Base-by-base conservation (phyloP, 1,139 yeast species). In the Yamadazyma dushanensis region DNA sequence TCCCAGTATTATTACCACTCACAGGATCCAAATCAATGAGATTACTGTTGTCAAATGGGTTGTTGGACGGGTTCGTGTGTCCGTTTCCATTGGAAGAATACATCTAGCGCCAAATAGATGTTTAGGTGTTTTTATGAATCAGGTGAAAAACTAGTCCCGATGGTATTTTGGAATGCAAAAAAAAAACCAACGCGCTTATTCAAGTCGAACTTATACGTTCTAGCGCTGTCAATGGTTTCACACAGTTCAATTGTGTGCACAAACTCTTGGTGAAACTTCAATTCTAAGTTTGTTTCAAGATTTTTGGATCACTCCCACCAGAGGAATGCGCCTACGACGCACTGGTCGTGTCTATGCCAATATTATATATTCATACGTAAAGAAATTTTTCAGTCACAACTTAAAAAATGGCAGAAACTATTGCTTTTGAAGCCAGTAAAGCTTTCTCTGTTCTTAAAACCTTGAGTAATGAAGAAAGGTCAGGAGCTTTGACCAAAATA, bases 371-470 rank as follows among this genome's bases (percentile, higher is more conserved):
- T n/a, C n/a, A n/a, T n/a, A n/a, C n/a, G n/a, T n/a, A n/a, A n/a
- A n/a, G n/a, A n/a, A 19, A 28, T 28, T 28, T 28, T 28, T 19
- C 31, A 28, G 24, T 18, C 10, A 26, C 5, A 16, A 16, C 8
- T 21, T 16, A 9, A 14, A 26, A 9, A 16, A 39, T 39, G 43
- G 43, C 43, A 2, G 40, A 36, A 32, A 20, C 15, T 10, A 85
- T 90, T 40, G 97, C 98, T 8, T 76, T 64, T 47, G 75, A 75
- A 19, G 96, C 97, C 7, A 86, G 83, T 49, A 51, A 62, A 10
- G 92, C 97, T 3, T 88, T 95, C 36, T 80, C 92, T 4, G 68
- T 78, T 10, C 72, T 92, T 42, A 92, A 92, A 54, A 83, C 96
- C 0, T 66, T 90, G 27, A 59, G 83, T 8, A 77, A 88, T 51